Evolutionary conservation across 2,329 filamentous ascomycete genomes (phyloP).

Genomic region (Penicillium janthinellum): DNA sequence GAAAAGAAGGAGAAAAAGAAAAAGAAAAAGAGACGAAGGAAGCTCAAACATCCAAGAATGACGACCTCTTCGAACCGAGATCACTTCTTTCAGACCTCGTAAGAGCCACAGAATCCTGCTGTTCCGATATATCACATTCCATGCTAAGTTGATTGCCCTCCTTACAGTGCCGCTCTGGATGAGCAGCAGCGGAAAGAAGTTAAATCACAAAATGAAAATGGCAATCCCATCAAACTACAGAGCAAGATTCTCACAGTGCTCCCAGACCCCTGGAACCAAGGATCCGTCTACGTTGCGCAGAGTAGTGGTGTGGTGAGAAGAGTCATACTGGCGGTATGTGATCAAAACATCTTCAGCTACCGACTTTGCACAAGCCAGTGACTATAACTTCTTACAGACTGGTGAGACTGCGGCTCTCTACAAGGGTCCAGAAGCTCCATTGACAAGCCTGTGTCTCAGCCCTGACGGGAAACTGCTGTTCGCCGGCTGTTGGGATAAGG

Average conservation of each 20-base stretch:
- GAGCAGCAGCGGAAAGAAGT: conserved; percentile 65
- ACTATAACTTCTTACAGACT: conserved; percentile 38
- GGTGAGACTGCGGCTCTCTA: conserved; percentile 56
- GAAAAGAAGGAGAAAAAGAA: not conserved
- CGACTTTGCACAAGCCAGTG: conserved; percentile 6
- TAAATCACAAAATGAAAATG: conserved; percentile 79
- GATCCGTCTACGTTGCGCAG: conserved; percentile 76
- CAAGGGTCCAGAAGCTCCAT: conserved; percentile 74
- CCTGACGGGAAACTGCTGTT: conserved; percentile 64
- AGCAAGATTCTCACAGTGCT: conserved; percentile 82
- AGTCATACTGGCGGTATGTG: conserved; percentile 73
- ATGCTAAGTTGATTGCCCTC: conserved; percentile 3
- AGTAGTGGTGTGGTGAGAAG: conserved; percentile 78
- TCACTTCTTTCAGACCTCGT: conserved; percentile 94
- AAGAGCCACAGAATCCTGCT: conserved; percentile 37
- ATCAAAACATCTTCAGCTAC: conserved; percentile 17
- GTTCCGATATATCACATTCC: not conserved
- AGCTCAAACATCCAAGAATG: conserved; percentile 41
- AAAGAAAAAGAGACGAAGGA: not conserved
- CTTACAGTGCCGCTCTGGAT: conserved; percentile 49
- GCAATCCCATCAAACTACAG: conserved; percentile 75
- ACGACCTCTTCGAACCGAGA: conserved; percentile 72
- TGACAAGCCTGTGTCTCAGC: conserved; percentile 74
- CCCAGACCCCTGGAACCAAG: conserved; percentile 64
- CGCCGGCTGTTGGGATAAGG: conserved; percentile 93